Evolutionary conservation across 2,329 filamentous ascomycete genomes (phyloP), one percentile per base, ranked within the genome.

Genomic region (Elsinoe fawcettii): DNA sequence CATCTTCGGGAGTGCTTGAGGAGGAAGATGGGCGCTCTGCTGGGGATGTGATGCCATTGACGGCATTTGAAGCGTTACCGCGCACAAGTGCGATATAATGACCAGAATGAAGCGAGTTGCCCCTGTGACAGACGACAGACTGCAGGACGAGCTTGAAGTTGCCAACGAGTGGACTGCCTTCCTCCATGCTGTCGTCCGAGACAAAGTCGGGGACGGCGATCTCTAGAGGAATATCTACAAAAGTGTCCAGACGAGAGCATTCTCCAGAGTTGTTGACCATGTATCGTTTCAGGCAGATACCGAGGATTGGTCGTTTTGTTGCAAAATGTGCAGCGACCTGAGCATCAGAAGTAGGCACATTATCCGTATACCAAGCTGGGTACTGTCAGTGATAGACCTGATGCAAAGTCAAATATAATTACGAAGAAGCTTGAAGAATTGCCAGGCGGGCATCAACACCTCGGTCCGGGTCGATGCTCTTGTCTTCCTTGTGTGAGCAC

Each of bases 361-460:
- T 81, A 63, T 85, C 78, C 1, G 89, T 90, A 68, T 95, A 90
- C 91, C 91, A 96, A 25, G 91, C 87, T 91, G 66, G 60, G 59
- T 60, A 58, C 43, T 2, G 25, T 58, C 39, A 56, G 43, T 57
- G 20, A 51, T n/a, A 47, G 57, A 53, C 67, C 39, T 5, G 7
- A 20, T 5, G 6, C 11, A 7, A 11, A 7, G 5, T n/a, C 7
- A 18, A 20, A 27, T 55, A 60, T 65, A 78, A 87, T 73, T 75
- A 90, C 87, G 91, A 65, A 96, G 90, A 23, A 97, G 76, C 66
- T 88, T 90, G 73, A 96, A 97, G 67, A 97, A 96, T 66, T 96
- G 92, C 90, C 91, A 97, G 1, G 93, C 93, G 36, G 92, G 92
- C 76, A 97, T 96, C 59, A 92, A 85, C 12, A 97, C 87, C 65